Evolutionary conservation across 306 rosid genomes (phyloP), one percentile per base, ranked within the genome.

Genomic region (Quillaja saponaria): DNA sequence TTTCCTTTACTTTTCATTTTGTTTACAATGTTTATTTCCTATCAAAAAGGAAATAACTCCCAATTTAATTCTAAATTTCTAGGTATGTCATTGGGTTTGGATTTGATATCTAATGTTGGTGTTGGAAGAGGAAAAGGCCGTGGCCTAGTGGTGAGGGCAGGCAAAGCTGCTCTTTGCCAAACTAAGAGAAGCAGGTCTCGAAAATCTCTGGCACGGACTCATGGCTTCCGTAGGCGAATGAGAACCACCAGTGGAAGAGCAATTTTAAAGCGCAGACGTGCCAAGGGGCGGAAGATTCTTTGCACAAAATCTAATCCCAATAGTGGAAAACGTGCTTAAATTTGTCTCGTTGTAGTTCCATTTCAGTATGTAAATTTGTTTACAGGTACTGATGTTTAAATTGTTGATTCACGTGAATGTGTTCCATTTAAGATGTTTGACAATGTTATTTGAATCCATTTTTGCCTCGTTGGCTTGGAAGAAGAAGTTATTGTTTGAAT

Each of bases 111-210:
- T 34, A 75, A 63, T 48, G 34, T 74, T 70, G 84, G 81, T 60
- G 54, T 39, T n/a, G 72, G 85, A 66, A 79, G 76, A 59, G 80
- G 61, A 55, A 83, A 67, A 47, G 39, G 86, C 1, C 70, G 69
- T 34, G 66, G 95, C 39, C 63, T 89, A 14, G 95, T 94, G 68
- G 90, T 94, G 46, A 85, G 82, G 77, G 95, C 97, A 34, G 95
- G 95, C 41, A 94, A 87, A 78, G 68, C 73, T 54, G 84, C 95
- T 28, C 86, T 94, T 34, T 85, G 91, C 71, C 87, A 61, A 41
- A 94, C 99, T 10, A 94, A 89, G 86, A 83, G 97, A 72, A 94
- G 25, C 83, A 85, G 95, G 64, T 89, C 99, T 12, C 69, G 91
- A 13, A 94, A 94, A 76, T 94, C 99, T 64, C 66, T 89, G 73